These are phyloP conservation scores for Trichoderma sp. DNA, from an alignment of 2,329 filamentous ascomycete species.

Conservation along the genomic window DNA sequence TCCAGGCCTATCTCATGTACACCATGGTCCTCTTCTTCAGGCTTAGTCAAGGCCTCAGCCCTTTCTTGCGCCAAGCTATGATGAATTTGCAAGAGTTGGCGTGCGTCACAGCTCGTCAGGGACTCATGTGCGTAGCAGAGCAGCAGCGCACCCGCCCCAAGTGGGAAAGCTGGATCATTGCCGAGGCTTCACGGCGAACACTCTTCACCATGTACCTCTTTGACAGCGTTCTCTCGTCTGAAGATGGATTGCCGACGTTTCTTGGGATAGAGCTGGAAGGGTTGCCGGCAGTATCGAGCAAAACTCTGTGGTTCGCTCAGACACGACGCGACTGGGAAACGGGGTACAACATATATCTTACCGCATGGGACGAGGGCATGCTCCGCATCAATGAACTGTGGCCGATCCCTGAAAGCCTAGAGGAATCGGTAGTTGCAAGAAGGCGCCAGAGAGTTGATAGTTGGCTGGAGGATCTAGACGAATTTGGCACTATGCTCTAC, in stretches of 20 bases:
- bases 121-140: constrained; percentile 49
- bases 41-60: constrained; percentile 27
- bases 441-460: constrained; percentile 44
- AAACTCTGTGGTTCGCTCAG: constrained; percentile 45
- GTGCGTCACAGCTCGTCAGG: constrained; percentile 39
- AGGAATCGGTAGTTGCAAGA: constrained; percentile 32
- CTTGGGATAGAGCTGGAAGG: constrained; percentile 50
- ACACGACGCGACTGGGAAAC: constrained; percentile 43
- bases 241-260: constrained; percentile 48
- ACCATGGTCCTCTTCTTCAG: constrained; percentile 50
- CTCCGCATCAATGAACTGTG: constrained; percentile 55
- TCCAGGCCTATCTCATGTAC: constrained; percentile 58
- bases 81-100: constrained; percentile 55
- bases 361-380: constrained; percentile 43
- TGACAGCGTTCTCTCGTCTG: constrained; percentile 48
- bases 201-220: constrained; percentile 56
- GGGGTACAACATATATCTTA: constrained; percentile 45
- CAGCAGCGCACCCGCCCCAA: constrained; percentile 39
- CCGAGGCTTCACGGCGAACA: constrained; percentile 53
- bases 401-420: constrained; percentile 39
- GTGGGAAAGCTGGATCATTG: constrained; percentile 57
- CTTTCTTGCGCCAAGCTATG: constrained; percentile 45
- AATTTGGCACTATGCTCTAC: constrained; percentile 56
- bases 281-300: constrained; percentile 44
- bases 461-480: constrained; percentile 54